These are phyloP conservation scores for Penicillium fuscoglaucum DNA, from an alignment of 2,329 filamentous ascomycete genomes.

Conservation along the genomic window DNA sequence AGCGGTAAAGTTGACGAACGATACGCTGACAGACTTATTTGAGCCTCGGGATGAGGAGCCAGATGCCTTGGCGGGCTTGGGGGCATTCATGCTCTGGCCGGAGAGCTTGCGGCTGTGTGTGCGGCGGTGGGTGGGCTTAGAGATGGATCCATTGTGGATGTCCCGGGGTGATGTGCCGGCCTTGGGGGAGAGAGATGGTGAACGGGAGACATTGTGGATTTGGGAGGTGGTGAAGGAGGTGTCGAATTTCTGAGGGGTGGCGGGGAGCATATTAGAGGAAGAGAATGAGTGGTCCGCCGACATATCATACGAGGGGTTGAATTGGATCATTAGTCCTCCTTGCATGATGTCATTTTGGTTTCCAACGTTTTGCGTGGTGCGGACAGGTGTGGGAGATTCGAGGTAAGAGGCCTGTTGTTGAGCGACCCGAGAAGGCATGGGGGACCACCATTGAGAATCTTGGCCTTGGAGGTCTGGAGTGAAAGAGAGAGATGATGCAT, in stretches of 20 bases:
- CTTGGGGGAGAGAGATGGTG: conserved; percentile 42
- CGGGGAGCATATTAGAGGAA: conserved; percentile 25
- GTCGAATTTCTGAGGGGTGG: conserved; percentile 28
- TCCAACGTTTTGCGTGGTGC: conserved; percentile 30
- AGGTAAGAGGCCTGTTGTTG: conserved; percentile 41
- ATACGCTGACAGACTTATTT: conserved; percentile 50
- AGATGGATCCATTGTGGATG: conserved; percentile 23
- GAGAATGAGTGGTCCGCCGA: conserved; percentile 34
- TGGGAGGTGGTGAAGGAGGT: conserved; percentile 33
- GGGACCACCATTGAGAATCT: conserved; percentile 46
- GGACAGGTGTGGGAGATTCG: conserved; percentile 37
- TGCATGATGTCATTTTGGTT: conserved; percentile 38
- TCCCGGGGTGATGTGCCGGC: conserved; percentile 34
- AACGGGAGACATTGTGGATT: conserved; percentile 32
- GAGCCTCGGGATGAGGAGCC: conserved; percentile 33
- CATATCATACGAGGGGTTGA: conserved; percentile 40
- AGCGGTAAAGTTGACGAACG: conserved; percentile 89
- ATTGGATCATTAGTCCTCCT: conserved; percentile 44
- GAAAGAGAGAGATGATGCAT: conserved; percentile 39
- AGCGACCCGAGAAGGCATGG: conserved; percentile 36
- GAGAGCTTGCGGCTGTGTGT: conserved; percentile 45
- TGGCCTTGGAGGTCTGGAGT: conserved; percentile 41
- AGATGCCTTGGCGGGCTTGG: conserved; percentile 37
- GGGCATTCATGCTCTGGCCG: conserved; percentile 34
- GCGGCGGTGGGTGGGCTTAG: conserved; percentile 37